These are phyloP conservation scores for Ceriops decandra DNA, from an alignment of 345 rosid species.

Conservation along the genomic window DNA sequence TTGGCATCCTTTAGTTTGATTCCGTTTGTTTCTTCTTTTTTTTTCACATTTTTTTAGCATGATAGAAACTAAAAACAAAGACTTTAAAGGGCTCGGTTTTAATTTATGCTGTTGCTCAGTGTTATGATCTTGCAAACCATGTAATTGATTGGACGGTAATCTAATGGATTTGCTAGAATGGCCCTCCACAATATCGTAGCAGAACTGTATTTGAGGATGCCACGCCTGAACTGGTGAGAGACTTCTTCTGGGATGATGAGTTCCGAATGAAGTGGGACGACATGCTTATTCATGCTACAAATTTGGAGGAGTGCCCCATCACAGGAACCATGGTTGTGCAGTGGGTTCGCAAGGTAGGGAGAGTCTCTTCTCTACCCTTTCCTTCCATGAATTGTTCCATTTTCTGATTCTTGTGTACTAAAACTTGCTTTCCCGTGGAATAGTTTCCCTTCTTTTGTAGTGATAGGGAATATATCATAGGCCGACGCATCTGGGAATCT, in stretches of 20 bases:
- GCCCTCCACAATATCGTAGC: slow-evolving; percentile 91
- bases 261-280: slow-evolving; percentile 82
- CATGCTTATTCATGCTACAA: slow-evolving; percentile 63
- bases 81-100: neutral
- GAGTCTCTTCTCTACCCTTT: slow-evolving; percentile 3
- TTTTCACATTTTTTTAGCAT: no score
- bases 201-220: slow-evolving; percentile 85
- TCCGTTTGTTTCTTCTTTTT: neutral
- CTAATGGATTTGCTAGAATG: slow-evolving; percentile 41
- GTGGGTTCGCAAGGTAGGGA: slow-evolving; percentile 88
- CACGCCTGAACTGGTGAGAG: slow-evolving; percentile 81
- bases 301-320: slow-evolving; percentile 59
- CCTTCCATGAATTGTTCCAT: slow-evolving; percentile 4
- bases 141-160: slow-evolving; percentile 24
- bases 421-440: slow-evolving; percentile 2
- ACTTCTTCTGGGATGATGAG: slow-evolving; percentile 97
- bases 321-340: slow-evolving; percentile 82
- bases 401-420: slow-evolving; percentile 11
- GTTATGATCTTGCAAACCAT: slow-evolving; percentile 3
- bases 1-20: slow-evolving; percentile 21
- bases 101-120: neutral
- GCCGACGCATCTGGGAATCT: slow-evolving; percentile 93
- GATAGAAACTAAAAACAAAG: neutral
- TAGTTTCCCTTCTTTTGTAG: slow-evolving; percentile 99
- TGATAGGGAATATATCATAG: slow-evolving; percentile 87